phyloP scores from a whole-genome alignment of 192 early-diverging fungal genomes.

The Podila clonocystis region DNA sequence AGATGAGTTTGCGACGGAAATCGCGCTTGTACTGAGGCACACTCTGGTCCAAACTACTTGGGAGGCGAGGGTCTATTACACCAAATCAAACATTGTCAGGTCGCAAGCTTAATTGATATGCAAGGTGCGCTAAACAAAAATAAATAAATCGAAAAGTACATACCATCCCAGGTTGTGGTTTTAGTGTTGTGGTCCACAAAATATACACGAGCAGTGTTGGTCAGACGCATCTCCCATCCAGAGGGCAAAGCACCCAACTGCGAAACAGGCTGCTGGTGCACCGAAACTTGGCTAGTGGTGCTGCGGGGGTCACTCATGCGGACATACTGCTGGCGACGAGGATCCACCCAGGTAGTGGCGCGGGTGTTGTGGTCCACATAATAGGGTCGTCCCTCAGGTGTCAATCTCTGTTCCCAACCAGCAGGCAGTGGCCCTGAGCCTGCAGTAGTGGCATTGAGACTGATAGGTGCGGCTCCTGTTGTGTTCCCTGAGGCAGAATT shows the following conservation, averaged over 20 bases:
- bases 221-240: slow-evolving; percentile 99
- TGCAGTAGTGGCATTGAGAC: slow-evolving; percentile 65
- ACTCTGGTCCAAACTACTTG: slow-evolving; percentile 84
- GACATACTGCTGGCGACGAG: slow-evolving; percentile 73
- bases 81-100: neutral
- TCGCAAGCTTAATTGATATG: neutral
- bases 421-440: slow-evolving; percentile 83
- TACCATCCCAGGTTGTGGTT: slow-evolving; percentile 98
- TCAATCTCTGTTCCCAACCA: slow-evolving; percentile 85
- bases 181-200: slow-evolving; percentile 99
- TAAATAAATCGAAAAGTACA: neutral
- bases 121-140: neutral
- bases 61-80: slow-evolving; percentile 72
- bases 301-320: slow-evolving; percentile 61
- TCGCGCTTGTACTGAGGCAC: slow-evolving; percentile 99
- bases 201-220: slow-evolving; percentile 92
- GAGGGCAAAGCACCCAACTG: slow-evolving; percentile 91
- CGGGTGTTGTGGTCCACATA: slow-evolving; percentile 93
- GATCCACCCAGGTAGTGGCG: slow-evolving; percentile 93
- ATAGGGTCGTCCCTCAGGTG: slow-evolving; percentile 84
- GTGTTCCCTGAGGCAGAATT: slow-evolving; percentile 18
- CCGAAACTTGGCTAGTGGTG: slow-evolving; percentile 64
- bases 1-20: slow-evolving; percentile 96
- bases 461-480: slow-evolving; percentile 49
- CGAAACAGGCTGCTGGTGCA: slow-evolving; percentile 77